These are phyloP conservation scores for Blastobotrys chiropterorum DNA, from an alignment of 805 yeast genomes.

Conservation along the genomic window DNA sequence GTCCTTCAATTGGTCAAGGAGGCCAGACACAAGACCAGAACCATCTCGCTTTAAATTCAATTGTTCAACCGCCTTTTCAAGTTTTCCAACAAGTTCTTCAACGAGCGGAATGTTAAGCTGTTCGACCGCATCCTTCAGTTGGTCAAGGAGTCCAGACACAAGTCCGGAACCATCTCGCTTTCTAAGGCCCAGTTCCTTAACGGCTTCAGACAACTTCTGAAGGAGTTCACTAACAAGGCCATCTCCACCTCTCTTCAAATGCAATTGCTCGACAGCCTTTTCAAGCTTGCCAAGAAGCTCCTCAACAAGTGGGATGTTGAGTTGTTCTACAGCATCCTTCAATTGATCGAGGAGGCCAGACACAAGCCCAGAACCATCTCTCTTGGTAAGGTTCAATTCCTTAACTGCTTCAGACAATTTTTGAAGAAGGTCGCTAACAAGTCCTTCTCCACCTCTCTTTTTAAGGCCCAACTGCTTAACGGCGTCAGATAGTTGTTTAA, in stretches of 20 bases:
- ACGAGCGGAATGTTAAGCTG: background rate
- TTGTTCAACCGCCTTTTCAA: background rate
- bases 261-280: background rate
- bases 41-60: background rate
- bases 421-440: background rate
- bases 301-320: background rate
- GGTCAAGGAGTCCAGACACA: background rate
- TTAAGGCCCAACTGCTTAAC: background rate
- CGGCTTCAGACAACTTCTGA: too few relatives aligned
- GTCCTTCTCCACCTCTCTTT: background rate
- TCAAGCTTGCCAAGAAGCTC: background rate
- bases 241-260: background rate
- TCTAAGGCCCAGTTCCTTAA: background rate
- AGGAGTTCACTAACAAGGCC: background rate
- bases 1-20: background rate
- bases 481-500: background rate
- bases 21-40: background rate
- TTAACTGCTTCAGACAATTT: background rate
- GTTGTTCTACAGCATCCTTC: background rate
- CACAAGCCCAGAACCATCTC: background rate
- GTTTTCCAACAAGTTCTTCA: background rate
- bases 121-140: background rate
- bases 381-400: background rate
- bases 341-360: background rate
- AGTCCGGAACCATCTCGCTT: background rate